Percentiles rank a stretch among this genome's conserved stretches.
phyloP scores from a whole-genome alignment of 2,329 filamentous ascomycete species.

The Colletotrichum karsti region DNA sequence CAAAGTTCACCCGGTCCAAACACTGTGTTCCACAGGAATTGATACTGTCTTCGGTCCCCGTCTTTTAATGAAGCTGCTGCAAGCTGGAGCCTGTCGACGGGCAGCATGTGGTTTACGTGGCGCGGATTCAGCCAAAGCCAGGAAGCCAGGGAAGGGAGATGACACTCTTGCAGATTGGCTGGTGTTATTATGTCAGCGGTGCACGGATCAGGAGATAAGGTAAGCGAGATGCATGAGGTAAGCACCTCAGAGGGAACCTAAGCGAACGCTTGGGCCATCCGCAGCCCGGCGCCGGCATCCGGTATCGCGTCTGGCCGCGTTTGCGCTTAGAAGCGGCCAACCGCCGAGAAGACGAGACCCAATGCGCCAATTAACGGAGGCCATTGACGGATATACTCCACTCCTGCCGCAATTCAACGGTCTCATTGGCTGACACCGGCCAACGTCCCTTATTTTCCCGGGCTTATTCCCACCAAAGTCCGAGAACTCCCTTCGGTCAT shows the following conservation, averaged over 20 bases:
- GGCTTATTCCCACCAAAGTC: slow-evolving; percentile 25
- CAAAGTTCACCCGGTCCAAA: background rate
- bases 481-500: slow-evolving; percentile 24
- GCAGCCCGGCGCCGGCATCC: background rate
- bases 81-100: slow-evolving; percentile 1
- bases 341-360: background rate
- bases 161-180: background rate
- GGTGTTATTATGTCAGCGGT: background rate
- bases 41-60: background rate
- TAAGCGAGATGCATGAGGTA: background rate
- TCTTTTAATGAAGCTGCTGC: slow-evolving; percentile 11
- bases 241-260: background rate
- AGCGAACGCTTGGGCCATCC: background rate
- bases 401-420: background rate
- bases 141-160: no score
- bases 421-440: slow-evolving; percentile 4
- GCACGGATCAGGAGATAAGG: background rate
- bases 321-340: background rate
- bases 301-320: background rate
- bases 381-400: slow-evolving; percentile 2
- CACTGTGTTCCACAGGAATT: background rate
- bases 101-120: slow-evolving; percentile 25
- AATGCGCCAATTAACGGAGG: background rate
- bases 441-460: slow-evolving; percentile 25
- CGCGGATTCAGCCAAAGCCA: background rate